Base-by-base conservation (phyloP, 2,329 filamentous ascomycete species). In the Fusarium burgessii region DNA sequence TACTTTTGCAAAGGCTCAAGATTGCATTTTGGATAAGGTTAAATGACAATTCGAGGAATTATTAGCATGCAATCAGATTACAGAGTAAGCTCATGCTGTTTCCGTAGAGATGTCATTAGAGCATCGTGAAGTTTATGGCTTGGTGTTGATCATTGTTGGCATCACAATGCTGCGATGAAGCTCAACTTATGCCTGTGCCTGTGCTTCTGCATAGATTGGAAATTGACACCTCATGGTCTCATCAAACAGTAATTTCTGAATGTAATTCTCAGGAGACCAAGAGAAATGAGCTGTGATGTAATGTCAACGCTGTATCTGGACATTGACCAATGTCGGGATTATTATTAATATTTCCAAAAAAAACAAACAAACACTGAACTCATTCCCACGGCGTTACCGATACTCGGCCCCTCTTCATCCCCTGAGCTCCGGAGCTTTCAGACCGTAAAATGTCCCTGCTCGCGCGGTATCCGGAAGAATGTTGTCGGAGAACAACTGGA, bases 281-380 rank as follows among this genome's bases (percentile, higher is more conserved):
- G 43, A 50, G 70, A 73, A 50, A 73, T 72, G 69, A 72, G 58
- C 41, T 58, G 54, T 70, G 62, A 71, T 62, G 61, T 63, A 68
- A 64, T 23, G 62, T 64, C 35, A 65, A 62, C 41, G 36, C 49
- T 68, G 58, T 46, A 63, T 29, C 29, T 29, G 7, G 29, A 29
- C 29, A 29, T 29, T 29, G 29, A 29, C 29, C 47, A 56, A 64
- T 63, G 51, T 33, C 54, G 51, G 45, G 49, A 50, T 65, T 72
- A 50, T 71, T 70, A 71, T 54, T 68, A 65, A 57, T 42, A 38
- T 32, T 38, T 51, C 32, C 47, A 51, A 51, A 51, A 23, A 62
- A 49, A 41, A 66, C 60, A 47, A 49, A 66, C 60, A 47, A 49
- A 43, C 46, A 50, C 46, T 66, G 29, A 46, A 59, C 36, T 55